phyloP scores from a whole-genome alignment of 495 filamentous ascomycete species.

The Tuber melanosporum region DNA sequence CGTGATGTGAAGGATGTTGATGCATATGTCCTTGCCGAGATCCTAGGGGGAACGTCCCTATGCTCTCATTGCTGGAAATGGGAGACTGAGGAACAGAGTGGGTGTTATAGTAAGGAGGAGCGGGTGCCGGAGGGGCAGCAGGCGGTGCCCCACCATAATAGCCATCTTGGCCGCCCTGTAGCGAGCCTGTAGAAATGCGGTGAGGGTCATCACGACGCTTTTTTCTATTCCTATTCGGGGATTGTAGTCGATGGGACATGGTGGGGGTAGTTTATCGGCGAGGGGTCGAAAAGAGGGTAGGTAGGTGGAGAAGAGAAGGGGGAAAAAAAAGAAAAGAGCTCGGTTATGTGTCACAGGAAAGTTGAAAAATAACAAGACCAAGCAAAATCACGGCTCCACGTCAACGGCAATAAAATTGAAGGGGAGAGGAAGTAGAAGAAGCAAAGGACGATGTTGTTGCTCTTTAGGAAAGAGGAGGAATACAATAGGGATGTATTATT shows the following conservation, averaged over 20 bases:
- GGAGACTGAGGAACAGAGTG: constrained; percentile 35
- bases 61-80: constrained; percentile 32
- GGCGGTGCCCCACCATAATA: constrained; percentile 27
- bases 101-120: constrained; percentile 15
- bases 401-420: constrained; percentile 8
- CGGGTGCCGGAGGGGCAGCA: constrained; percentile 28
- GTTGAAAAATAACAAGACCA: constrained; percentile 4
- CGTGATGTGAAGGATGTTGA: constrained; percentile 12
- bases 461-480: constrained; percentile 6
- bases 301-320: neutral
- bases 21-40: constrained; percentile 6
- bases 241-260: constrained; percentile 22
- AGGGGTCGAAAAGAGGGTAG: neutral
- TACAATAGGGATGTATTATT: constrained; percentile 19
- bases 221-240: constrained; percentile 17
- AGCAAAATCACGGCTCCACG: neutral
- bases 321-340: neutral
- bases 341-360: neutral
- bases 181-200: constrained; percentile 36
- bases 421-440: constrained; percentile 1
- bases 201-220: constrained; percentile 23
- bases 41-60: constrained; percentile 17
- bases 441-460: constrained; percentile 13
- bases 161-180: constrained; percentile 12
- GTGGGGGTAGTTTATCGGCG: constrained; percentile 14